Evolutionary conservation across 345 rosid species (phyloP), one percentile per base, ranked within the genome.

Genomic region (Lenwebbia sp.): DNA sequence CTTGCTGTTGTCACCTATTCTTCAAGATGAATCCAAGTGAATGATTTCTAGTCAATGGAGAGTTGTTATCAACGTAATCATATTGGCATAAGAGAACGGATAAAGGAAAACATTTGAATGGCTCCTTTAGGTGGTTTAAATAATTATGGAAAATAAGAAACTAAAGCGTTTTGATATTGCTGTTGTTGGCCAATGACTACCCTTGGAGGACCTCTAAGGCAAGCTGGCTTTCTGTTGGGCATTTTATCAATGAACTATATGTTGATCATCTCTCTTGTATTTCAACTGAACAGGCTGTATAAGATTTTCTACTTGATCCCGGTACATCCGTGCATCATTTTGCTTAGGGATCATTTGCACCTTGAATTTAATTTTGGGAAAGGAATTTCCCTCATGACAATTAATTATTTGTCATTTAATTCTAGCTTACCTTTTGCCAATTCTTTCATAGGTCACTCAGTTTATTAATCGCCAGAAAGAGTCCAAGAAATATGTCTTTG

Each of bases 401-500:
- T 82, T 15, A n/a, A 49, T 49, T 84, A 26, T 49, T 50, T 33
- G 21, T 54, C n/a, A 70, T 70, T 17, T 33, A 33, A 21, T 33
- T 65, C 78, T 70, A 70, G 33, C 44, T 37, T 70, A 40, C 44
- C 78, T 60, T 54, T 53, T 75, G 28, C 53, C 65, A 82, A 82
- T 82, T 90, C 62, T 76, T 85, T 84, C 88, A 40, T 92, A 97
- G 99, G 99, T 94, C 83, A 88, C 89, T 84, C 98, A 94, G 85
- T 97, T 97, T 85, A 85, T 95, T 51, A 55, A 58, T 84, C 95
- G 93, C 85, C 98, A 94, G 89, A 97, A 94, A 89, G 94, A 87
- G 84, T 56, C 95, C n/a, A 98, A 95, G 92, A 94, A 94, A 91
- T 91, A 89, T 88, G 90, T 98, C 83, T 95, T 98, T 53, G 99